Conservation (phyloP, 176 grass and related monocot genomes). For the Zea luxurians region DNA sequence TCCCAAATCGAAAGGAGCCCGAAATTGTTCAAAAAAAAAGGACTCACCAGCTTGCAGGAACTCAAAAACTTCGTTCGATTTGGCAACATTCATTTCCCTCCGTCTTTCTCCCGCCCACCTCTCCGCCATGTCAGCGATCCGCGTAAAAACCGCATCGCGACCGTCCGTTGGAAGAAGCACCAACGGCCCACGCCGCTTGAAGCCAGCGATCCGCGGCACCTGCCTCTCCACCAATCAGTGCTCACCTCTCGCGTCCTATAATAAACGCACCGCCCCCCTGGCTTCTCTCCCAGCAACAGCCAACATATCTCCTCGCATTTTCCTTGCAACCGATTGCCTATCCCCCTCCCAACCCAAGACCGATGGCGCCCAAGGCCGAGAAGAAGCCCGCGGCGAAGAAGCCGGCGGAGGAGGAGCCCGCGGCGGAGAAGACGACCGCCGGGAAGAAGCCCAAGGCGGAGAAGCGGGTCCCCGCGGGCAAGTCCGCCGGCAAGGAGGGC, state of each 20-base stretch:
- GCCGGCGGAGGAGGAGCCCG: slow-evolving; percentile 33
- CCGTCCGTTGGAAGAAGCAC: neutral
- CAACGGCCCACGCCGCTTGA: neutral
- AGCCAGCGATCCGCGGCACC: neutral
- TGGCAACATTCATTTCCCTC: neutral
- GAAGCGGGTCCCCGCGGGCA: neutral
- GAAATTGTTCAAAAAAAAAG: neutral
- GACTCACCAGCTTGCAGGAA: neutral
- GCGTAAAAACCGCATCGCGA: neutral
- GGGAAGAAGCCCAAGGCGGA: slow-evolving; percentile 32
- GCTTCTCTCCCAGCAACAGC: no score
- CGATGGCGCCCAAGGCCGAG: slow-evolving; percentile 50
- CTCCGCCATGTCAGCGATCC: slow-evolving; percentile 24
- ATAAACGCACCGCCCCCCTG: neutral
- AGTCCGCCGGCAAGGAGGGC: slow-evolving; percentile 11
- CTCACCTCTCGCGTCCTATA: neutral
- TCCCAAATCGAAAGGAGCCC: no score
- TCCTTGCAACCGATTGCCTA: neutral
- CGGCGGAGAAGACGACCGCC: slow-evolving; percentile 6
- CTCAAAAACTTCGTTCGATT: neutral
- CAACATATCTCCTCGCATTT: neutral
- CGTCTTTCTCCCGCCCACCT: neutral
- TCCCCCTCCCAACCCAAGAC: neutral
- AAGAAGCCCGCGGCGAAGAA: slow-evolving; percentile 49
- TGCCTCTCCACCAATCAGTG: slow-evolving; percentile 16